These are phyloP conservation scores for Synchytrium microbalum DNA, from an alignment of 371 early-diverging fungal genomes.

Conservation along the genomic window DNA sequence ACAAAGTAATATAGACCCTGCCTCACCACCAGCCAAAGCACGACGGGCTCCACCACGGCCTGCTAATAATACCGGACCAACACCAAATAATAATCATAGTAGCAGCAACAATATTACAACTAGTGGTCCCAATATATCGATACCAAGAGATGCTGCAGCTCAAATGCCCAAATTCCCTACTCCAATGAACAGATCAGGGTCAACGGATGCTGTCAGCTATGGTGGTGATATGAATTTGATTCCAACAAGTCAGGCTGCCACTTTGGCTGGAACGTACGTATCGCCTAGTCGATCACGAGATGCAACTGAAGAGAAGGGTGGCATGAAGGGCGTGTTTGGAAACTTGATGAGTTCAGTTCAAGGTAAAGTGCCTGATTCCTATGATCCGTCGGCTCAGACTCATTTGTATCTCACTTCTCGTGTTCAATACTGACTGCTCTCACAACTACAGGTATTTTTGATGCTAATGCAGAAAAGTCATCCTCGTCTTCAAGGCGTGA, in stretches of 20 bases:
- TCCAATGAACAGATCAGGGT: neutral
- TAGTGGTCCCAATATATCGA: neutral
- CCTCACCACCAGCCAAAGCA: neutral
- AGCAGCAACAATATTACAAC: neutral
- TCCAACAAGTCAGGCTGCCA: neutral
- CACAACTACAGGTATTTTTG: conserved; percentile 23
- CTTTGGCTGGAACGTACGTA: neutral
- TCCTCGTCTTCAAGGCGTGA: conserved; percentile 25
- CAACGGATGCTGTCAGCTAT: neutral
- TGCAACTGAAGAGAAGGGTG: neutral
- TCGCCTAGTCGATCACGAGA: neutral
- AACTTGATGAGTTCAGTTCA: conserved; percentile 6
- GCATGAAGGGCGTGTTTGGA: conserved; percentile 2
- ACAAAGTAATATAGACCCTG: neutral
- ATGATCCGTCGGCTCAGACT: conserved; percentile 1
- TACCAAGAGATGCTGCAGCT: neutral
- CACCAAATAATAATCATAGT: neutral
- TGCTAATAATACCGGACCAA: neutral
- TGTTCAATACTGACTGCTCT: neutral
- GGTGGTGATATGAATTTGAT: neutral
- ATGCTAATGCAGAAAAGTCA: conserved; percentile 12
- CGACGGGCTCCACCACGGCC: neutral
- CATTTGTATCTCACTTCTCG: neutral
- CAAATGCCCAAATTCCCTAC: neutral
- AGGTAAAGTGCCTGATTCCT: conserved; percentile 1